These are phyloP conservation scores for sorghum (Sorghum bicolor) DNA, from an alignment of 176 grass and related monocot species.

Conservation along the genomic window DNA sequence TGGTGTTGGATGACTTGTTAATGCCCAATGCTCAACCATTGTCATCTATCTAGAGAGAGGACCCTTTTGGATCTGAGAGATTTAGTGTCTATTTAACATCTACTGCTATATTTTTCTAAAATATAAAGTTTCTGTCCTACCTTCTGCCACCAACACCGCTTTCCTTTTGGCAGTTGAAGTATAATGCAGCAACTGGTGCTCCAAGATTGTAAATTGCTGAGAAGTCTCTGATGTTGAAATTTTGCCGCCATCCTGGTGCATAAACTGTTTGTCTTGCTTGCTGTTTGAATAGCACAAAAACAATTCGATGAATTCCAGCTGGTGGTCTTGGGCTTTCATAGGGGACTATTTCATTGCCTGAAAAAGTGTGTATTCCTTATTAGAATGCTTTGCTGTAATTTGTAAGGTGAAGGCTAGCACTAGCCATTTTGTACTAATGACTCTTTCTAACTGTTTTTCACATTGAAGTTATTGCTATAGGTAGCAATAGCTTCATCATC, in stretches of 20 bases:
- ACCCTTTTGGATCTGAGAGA: background rate
- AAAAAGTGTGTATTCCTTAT: slow-evolving; percentile 56
- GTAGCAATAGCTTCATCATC: too few relatives aligned
- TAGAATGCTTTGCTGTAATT: slow-evolving; percentile 24
- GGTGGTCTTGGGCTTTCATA: slow-evolving; percentile 74
- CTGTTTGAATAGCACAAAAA: slow-evolving; percentile 92
- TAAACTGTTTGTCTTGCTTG: slow-evolving; percentile 57
- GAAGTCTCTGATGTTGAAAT: slow-evolving; percentile 90
- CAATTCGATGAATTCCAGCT: slow-evolving; percentile 85
- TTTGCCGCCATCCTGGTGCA: slow-evolving; percentile 81
- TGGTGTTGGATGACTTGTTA: slow-evolving; percentile 21
- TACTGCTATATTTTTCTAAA: slow-evolving; percentile 1
- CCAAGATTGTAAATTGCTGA: slow-evolving; percentile 77
- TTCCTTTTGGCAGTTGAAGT: slow-evolving; percentile 93
- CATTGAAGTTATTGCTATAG: too few relatives aligned
- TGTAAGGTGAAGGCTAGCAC: slow-evolving; percentile 3
- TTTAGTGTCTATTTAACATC: background rate
- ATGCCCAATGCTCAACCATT: background rate
- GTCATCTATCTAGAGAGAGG: background rate
- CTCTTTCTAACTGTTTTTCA: slow-evolving; percentile 24
- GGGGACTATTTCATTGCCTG: slow-evolving; percentile 86
- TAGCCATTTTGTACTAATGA: slow-evolving; percentile 4
- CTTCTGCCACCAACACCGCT: slow-evolving; percentile 92
- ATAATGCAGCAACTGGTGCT: slow-evolving; percentile 65
- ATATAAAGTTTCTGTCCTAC: slow-evolving; percentile 39